Evolutionary conservation across 108 stramenopile genomes (phyloP).

Genomic region (Pseudonitzschia delicatissima): DNA sequence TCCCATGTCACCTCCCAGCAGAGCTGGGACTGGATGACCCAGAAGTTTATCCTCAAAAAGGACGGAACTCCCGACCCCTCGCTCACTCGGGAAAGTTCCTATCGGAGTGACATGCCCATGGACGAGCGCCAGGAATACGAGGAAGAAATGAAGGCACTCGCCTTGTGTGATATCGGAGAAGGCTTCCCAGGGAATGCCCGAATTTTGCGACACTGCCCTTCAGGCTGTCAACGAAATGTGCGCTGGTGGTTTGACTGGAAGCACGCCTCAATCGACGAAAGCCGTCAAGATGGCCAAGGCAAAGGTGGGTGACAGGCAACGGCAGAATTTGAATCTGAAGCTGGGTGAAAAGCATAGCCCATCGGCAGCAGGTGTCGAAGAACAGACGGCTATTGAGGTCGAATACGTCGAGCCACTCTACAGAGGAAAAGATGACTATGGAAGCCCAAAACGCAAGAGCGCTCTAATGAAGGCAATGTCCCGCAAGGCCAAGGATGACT

Average conservation of each 20-base stretch:
- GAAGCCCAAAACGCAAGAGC: conserved; percentile 13
- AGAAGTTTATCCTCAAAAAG: background rate
- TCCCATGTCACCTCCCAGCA: background rate
- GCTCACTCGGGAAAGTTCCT: background rate
- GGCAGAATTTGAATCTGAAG: background rate
- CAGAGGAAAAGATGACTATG: background rate
- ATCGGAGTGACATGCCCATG: conserved; percentile 31
- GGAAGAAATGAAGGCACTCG: background rate
- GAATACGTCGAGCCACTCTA: conserved; percentile 53
- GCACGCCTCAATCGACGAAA: background rate
- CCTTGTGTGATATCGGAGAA: background rate
- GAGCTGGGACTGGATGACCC: conserved; percentile 16
- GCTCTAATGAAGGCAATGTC: conserved; percentile 7
- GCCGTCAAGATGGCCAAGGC: background rate
- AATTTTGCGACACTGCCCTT: conserved; percentile 23
- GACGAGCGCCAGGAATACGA: conserved; percentile 25
- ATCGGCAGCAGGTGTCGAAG: conserved; percentile 34
- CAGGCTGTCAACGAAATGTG: conserved; percentile 16
- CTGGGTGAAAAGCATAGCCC: background rate
- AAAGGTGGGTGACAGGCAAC: background rate
- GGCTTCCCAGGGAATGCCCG: background rate
- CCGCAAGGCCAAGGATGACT: conserved; percentile 9
- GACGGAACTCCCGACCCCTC: background rate
- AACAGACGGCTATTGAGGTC: conserved; percentile 69
- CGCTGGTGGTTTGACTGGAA: background rate